Base-by-base conservation (phyloP, 306 rosid genomes). In the Hippophae rhamnoides region DNA sequence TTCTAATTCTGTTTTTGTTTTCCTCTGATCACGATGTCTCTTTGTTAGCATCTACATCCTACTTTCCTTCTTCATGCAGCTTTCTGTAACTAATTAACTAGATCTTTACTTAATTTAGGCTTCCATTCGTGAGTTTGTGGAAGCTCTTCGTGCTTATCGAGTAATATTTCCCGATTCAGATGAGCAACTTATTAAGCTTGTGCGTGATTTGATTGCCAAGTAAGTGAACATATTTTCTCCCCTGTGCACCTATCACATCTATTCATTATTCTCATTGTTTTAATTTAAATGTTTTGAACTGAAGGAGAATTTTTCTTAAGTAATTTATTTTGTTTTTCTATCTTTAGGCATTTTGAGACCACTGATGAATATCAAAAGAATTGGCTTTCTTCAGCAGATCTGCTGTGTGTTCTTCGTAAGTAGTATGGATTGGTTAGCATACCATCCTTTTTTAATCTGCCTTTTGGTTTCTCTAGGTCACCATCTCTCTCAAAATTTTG, bases 111-210 rank as follows among this genome's bases (percentile, higher is more conserved):
- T 69, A 47, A 68, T 69, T 49, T 62, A 92, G 99, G 80, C 48
- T 40, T 76, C 90, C 61, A 77, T 88, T 73, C 78, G 54, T 5
- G 95, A 85, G 72, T 82, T 84, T 73, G 82, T 72, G 61, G 95
- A 83, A 76, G 95, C 93, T 56, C 42, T 88, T 58, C 80, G 63
- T 69, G 88, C 95, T 58, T 86, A 83, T 74, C 77, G 75, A 42
- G 82, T 75, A 23, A 88, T 88, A 76, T 85, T 88, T 79, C 88
- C 93, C 7, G 86, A 88, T 80, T 88, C 96, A 62, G 86, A 77
- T 49, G 74, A 58, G 53, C 93, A 87, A 63, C 77, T 87, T 50
- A 67, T 76, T 47, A 67, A 76, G 63, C 78, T 87, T 74, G 83
- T 81, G 63, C 84, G 67, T 65, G 85, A 73, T 41, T 78, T 83